Evolutionary conservation across 2,329 filamentous ascomycete species (phyloP).

Genomic region (Stemphylium lycopersici): DNA sequence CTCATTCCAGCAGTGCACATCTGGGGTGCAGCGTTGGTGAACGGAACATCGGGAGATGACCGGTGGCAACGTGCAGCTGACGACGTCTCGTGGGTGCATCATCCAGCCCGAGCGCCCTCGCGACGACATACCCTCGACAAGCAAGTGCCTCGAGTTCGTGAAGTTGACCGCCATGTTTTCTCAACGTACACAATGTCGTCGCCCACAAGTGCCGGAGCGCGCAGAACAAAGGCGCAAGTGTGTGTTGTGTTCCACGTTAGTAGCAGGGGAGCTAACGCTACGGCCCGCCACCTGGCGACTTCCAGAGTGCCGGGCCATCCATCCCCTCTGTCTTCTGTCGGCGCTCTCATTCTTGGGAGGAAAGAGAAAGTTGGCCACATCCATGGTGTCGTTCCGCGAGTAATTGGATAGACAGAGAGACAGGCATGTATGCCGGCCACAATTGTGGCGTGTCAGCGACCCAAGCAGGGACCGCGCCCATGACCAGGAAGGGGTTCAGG

Average conservation of each 20-base stretch:
- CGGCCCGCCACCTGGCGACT: constrained; percentile 21
- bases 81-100: constrained; percentile 18
- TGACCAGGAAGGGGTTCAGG: not conserved
- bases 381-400: not conserved
- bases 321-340: not conserved
- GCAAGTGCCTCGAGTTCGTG: constrained; percentile 5
- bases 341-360: not conserved
- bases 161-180: constrained; percentile 1
- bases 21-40: constrained; percentile 8
- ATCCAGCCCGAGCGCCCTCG: constrained; percentile 8
- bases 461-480: not conserved
- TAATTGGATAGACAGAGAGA: constrained; percentile 2
- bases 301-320: constrained; percentile 11
- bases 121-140: not conserved
- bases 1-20: constrained; percentile 14
- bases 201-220: not conserved
- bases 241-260: constrained; percentile 9
- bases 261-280: constrained; percentile 24
- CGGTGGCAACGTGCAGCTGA: constrained; percentile 26
- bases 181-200: not conserved
- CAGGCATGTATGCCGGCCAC: constrained; percentile 5
- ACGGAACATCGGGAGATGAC: constrained; percentile 9
- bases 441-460: not conserved
- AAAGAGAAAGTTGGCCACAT: not conserved
- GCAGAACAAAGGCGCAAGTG: not conserved